Evolutionary conservation across 163 green algal species (phyloP).

Genomic region (Volvox carteri): DNA sequence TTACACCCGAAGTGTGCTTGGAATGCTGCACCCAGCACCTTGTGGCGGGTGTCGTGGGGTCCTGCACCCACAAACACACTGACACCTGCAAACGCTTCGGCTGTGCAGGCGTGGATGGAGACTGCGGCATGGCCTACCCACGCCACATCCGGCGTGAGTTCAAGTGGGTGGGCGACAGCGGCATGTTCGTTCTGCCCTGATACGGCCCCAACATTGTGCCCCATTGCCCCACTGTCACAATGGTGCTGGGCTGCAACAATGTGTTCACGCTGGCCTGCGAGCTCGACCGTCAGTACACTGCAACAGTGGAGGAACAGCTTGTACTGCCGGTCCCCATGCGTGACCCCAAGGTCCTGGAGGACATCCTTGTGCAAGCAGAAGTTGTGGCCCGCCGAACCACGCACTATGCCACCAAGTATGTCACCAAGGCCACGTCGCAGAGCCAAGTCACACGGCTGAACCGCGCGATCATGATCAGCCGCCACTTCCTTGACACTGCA

Average conservation of each 20-base stretch:
- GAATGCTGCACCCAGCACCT: no score
- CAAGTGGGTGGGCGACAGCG: neutral
- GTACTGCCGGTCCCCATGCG: neutral
- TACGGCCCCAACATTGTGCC: neutral
- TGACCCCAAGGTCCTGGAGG: neutral
- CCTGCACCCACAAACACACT: neutral
- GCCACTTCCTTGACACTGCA: no score
- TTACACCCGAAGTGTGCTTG: no score
- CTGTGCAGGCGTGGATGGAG: neutral
- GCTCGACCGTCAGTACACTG: neutral
- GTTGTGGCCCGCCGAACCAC: neutral
- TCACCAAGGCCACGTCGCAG: neutral
- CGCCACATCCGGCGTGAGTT: neutral
- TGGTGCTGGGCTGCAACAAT: conserved; percentile 23
- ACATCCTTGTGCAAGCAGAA: neutral
- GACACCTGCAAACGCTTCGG: conserved; percentile 5
- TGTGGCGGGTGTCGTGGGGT: no score
- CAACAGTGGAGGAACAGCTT: neutral
- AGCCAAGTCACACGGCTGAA: neutral
- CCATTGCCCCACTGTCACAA: neutral
- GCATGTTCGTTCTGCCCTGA: conserved; percentile 6
- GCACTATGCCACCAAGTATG: conserved; percentile 4
- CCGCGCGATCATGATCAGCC: neutral
- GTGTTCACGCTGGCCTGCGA: neutral
- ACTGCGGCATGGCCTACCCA: conserved; percentile 13